Percentiles rank a stretch among this genome's conserved stretches.
These are phyloP conservation scores for Termitomyces sp. DNA, from an alignment of 768 basidiomycete species.

Conservation along the genomic window DNA sequence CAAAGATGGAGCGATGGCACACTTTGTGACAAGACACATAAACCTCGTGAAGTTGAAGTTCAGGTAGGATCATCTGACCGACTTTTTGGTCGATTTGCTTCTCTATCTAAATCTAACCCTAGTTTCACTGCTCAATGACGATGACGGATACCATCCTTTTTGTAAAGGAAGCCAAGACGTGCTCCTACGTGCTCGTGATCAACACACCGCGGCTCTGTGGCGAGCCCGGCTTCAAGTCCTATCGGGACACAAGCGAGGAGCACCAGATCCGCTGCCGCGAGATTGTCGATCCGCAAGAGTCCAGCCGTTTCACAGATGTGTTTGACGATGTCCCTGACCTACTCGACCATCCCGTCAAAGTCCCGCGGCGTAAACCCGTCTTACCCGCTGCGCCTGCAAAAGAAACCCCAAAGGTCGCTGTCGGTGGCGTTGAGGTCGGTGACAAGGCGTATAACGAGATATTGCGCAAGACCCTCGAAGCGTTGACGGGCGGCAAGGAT, in stretches of 20 bases:
- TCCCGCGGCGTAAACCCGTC: slow-evolving; percentile 48
- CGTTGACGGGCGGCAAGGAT: slow-evolving; percentile 29
- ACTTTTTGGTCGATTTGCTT: slow-evolving; percentile 5
- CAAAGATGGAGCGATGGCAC: slow-evolving; percentile 93
- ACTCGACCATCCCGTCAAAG: slow-evolving; percentile 54
- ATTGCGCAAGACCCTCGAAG: slow-evolving; percentile 38
- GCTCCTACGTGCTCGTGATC: slow-evolving; percentile 90
- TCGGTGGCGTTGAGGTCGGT: slow-evolving; percentile 16
- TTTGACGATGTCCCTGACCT: slow-evolving; percentile 38
- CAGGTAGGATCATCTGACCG: slow-evolving; percentile 50
- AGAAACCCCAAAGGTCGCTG: slow-evolving; percentile 6
- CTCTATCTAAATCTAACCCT: background rate
- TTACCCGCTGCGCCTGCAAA: slow-evolving; percentile 39
- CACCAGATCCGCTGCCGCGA: slow-evolving; percentile 78
- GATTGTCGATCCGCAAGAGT: slow-evolving; percentile 47
- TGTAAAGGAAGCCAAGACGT: slow-evolving; percentile 91
- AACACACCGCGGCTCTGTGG: slow-evolving; percentile 94
- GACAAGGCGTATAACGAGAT: slow-evolving; percentile 30
- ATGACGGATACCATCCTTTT: slow-evolving; percentile 88
- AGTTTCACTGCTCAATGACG: slow-evolving; percentile 97
- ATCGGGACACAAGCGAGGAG: slow-evolving; percentile 62
- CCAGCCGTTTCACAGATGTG: slow-evolving; percentile 25
- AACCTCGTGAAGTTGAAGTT: slow-evolving; percentile 87
- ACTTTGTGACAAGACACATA: slow-evolving; percentile 88
- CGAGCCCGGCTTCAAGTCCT: slow-evolving; percentile 89